These are phyloP conservation scores for Xylaria telfairii DNA, from an alignment of 495 filamentous ascomycete species.

Conservation along the genomic window DNA sequence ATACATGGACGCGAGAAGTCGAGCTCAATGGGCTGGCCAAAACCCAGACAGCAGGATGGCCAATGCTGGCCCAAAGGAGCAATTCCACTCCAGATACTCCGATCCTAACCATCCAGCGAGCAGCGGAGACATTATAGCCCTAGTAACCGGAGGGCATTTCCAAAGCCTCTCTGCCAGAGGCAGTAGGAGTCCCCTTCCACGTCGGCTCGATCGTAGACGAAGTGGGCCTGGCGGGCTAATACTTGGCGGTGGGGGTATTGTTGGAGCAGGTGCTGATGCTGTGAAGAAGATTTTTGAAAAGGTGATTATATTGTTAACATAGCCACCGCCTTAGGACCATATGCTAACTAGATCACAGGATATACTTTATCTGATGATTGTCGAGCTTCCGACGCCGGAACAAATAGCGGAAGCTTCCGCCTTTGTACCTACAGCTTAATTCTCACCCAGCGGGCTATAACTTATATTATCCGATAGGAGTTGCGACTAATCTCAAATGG, in stretches of 20 bases:
- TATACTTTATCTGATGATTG: slow-evolving; percentile 59
- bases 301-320: neutral
- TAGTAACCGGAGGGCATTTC: slow-evolving; percentile 53
- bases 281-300: slow-evolving; percentile 16
- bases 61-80: slow-evolving; percentile 36
- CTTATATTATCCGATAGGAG: neutral
- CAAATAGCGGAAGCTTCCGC: slow-evolving; percentile 42
- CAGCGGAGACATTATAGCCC: slow-evolving; percentile 44
- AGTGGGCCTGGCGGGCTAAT: neutral
- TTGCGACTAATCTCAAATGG: too few species aligned
- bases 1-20: slow-evolving; percentile 60
- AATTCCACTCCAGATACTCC: slow-evolving; percentile 57
- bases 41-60: slow-evolving; percentile 38
- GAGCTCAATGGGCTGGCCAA: slow-evolving; percentile 53
- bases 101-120: slow-evolving; percentile 61
- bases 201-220: neutral
- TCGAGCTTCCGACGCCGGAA: slow-evolving; percentile 56
- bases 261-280: slow-evolving; percentile 1
- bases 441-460: neutral
- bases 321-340: slow-evolving; percentile 18
- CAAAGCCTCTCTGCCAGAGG: slow-evolving; percentile 35
- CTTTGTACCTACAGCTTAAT: neutral
- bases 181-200: neutral
- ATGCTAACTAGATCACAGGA: slow-evolving; percentile 38
- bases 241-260: neutral